Percentiles rank a stretch among this genome's conserved stretches.
These are phyloP conservation scores for Rhynchosporium secalis DNA, from an alignment of 2,329 filamentous ascomycete genomes.

Conservation along the genomic window DNA sequence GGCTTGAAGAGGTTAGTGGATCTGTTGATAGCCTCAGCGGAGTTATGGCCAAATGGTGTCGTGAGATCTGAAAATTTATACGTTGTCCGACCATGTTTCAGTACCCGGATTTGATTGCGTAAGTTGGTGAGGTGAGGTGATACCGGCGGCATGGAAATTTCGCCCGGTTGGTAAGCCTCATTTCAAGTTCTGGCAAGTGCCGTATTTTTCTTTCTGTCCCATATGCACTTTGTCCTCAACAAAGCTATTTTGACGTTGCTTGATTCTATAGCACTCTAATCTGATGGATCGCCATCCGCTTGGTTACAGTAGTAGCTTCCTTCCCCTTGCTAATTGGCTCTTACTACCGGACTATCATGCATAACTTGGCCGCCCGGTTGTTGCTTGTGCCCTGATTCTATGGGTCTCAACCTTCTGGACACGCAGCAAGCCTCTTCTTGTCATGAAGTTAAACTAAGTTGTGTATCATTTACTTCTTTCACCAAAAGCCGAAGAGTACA, in stretches of 20 bases:
- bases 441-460: slow-evolving; percentile 2
- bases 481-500: not conserved
- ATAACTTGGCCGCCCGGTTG: not conserved
- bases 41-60: slow-evolving; percentile 72
- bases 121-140: not conserved
- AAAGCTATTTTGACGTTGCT: not conserved
- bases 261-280: not conserved
- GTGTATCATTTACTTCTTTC: not conserved
- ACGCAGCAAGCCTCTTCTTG: slow-evolving; percentile 3
- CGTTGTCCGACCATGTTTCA: not conserved
- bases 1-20: slow-evolving; percentile 73
- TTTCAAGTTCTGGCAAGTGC: not conserved
- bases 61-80: slow-evolving; percentile 54
- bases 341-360: not conserved
- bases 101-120: not conserved
- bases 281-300: not conserved
- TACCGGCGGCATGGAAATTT: not conserved
- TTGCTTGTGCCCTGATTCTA: not conserved
- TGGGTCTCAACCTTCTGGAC: not conserved
- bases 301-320: not conserved
- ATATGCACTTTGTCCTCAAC: not conserved
- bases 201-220: not conserved
- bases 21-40: slow-evolving; percentile 56
- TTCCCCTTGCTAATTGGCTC: not conserved
- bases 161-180: slow-evolving; percentile 2